Evolutionary conservation across 2,329 filamentous ascomycete species (phyloP).

Genomic region (Botrytis cinerea): DNA sequence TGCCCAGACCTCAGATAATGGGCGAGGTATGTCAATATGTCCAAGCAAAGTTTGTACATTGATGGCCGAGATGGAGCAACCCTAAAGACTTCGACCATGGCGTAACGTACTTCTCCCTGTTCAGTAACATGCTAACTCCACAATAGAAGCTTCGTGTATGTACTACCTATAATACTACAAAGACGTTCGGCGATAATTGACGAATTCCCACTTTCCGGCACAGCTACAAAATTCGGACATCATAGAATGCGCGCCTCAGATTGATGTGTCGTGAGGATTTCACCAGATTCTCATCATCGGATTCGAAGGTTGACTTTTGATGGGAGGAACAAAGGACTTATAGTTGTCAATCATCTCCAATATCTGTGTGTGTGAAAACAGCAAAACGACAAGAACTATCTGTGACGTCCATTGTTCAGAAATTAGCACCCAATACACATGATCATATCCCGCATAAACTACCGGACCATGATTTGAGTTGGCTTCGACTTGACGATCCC

Average conservation of each 20-base stretch:
- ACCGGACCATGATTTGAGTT: no score
- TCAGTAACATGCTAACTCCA: no score
- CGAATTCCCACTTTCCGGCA: background rate
- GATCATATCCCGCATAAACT: background rate
- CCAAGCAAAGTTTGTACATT: background rate
- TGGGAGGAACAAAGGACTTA: background rate
- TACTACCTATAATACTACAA: background rate
- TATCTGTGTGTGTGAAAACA: background rate
- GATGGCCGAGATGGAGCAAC: background rate
- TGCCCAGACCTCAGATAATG: background rate
- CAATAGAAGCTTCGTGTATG: background rate
- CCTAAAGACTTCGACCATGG: no score
- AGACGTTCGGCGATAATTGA: background rate
- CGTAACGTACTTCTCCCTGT: background rate
- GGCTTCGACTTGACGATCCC: background rate
- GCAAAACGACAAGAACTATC: background rate
- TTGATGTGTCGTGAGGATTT: background rate
- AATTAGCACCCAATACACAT: background rate
- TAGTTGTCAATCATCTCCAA: background rate
- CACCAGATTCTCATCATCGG: background rate
- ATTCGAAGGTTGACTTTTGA: background rate
- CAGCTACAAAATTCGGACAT: no score
- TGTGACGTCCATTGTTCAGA: background rate
- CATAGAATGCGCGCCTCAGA: background rate
- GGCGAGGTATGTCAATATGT: background rate